Base-by-base conservation (phyloP, 192 early-diverging fungal species). In the Umbelopsis vinacea region DNA sequence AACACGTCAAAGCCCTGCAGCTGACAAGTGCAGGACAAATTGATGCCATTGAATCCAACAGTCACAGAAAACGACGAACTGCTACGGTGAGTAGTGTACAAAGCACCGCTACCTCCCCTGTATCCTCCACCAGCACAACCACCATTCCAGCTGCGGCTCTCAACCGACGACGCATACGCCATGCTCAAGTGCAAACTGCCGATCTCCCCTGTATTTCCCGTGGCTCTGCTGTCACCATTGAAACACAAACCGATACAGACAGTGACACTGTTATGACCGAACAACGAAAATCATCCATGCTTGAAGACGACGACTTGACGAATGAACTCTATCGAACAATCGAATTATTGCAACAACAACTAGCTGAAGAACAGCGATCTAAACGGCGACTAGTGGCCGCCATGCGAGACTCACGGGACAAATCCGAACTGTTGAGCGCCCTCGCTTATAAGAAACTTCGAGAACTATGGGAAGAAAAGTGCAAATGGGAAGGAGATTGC, bases 371-470 rank as follows among this genome's bases (percentile, higher is more conserved):
- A 71, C 63, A 40, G 52, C 75, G 71, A 19, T 70, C 77, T 0
- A 67, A 77, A 2, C 76, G 74, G 38, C 74, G 78, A 6, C 52
- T 79, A 1, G 72, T 78, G 3, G 81, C 81, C 10, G 81, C 79
- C 33, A 71, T 86, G 73, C 77, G 81, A 54, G 81, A 84, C 38
- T 76, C 83, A 15, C 74, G 80, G 1, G 85, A 84, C 63, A 80
- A 84, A 55, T 83, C 80, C 70, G 85, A 87, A 53, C 75, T 80
- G 69, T 71, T 87, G 23, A 83, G 79, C 26, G 79, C 83, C 1
- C 72, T 84, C 24, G 83, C 85, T 19, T 87, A 84, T 71, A 84
- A 81, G 71, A 84, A 84, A 57, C 73, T 87, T 33, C 77, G 83
- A 54, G 85, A 84, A 57, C 76, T 86, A 68, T 77, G 79, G 79